These are phyloP conservation scores for Nannochloris sp. DNA, from an alignment of 139 green algal genomes.

Conservation along the genomic window DNA sequence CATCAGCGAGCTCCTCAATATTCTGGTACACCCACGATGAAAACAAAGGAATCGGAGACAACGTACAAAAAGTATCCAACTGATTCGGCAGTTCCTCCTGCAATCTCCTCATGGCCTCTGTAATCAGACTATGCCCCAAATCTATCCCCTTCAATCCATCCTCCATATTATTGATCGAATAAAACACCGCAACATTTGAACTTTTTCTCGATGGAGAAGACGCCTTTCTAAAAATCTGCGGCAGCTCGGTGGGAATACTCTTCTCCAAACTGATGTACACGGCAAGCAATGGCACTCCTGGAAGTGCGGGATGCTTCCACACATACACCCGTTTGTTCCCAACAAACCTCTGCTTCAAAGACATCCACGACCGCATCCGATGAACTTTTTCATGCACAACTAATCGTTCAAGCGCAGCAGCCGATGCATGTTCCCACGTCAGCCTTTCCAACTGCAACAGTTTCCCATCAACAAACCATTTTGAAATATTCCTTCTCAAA, in stretches of 20 bases:
- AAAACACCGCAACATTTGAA: constrained; percentile 51
- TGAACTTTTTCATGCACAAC: constrained; percentile 12
- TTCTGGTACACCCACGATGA: constrained; percentile 42
- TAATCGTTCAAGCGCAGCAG: constrained; percentile 53
- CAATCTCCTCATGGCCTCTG: constrained; percentile 34
- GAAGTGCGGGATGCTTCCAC: neutral
- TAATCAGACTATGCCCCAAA: constrained; percentile 76
- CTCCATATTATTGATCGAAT: constrained; percentile 65
- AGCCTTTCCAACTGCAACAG: constrained; percentile 58
- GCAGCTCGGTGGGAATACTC: neutral
- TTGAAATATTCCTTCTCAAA: constrained; percentile 35
- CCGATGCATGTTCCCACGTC: constrained; percentile 49
- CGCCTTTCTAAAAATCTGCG: neutral
- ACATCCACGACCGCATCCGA: neutral
- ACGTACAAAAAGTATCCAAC: constrained; percentile 47
- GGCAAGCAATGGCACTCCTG: constrained; percentile 57
- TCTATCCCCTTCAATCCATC: constrained; percentile 62
- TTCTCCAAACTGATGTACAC: constrained; percentile 55
- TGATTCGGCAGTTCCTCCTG: constrained; percentile 35
- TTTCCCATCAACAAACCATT: constrained; percentile 60
- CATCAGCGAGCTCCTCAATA: no score
- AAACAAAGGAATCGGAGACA: constrained; percentile 70
- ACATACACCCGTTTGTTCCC: neutral
- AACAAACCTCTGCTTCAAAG: constrained; percentile 4
- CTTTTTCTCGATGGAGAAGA: neutral